A percentile compares a stretch with the other conserved stretches of the same genome.
phyloP scores from a whole-genome alignment of 1,284 basidiomycete genomes.

The Polyporus tsugae region DNA sequence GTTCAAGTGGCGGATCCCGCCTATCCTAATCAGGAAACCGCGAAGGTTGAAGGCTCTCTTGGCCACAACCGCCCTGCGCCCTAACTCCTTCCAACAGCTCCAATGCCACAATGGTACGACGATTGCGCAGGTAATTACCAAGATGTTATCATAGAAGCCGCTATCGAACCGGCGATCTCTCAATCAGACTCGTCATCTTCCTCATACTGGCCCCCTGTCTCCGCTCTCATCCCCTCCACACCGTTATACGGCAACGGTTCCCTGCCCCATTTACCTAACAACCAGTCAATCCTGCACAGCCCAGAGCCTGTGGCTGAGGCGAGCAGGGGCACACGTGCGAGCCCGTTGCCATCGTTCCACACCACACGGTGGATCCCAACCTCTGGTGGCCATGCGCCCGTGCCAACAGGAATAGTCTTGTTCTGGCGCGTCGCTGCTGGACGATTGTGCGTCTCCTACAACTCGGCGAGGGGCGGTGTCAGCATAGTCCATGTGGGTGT shows the following conservation, averaged over 20 bases:
- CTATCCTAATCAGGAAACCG: not conserved
- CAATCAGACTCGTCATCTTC: constrained; percentile 42
- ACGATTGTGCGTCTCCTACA: constrained; percentile 66
- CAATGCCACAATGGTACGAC: constrained; percentile 4
- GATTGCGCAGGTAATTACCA: not conserved
- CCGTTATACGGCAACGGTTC: constrained; percentile 69
- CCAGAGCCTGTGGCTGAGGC: constrained; percentile 86
- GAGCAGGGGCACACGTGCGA: constrained; percentile 71
- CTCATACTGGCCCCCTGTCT: constrained; percentile 47
- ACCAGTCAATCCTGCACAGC: constrained; percentile 82
- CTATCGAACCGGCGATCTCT: not conserved
- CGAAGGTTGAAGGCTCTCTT: not conserved
- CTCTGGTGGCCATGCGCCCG: constrained; percentile 79
- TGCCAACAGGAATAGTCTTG: constrained; percentile 46
- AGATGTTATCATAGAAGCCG: not conserved
- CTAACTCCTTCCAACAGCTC: constrained; percentile 2
- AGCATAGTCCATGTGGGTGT: constrained; percentile 3
- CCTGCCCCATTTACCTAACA: constrained; percentile 73
- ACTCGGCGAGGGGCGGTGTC: not conserved
- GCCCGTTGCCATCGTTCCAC: constrained; percentile 83
- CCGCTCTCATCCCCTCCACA: constrained; percentile 51
- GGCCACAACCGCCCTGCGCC: not conserved
- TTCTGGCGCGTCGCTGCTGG: constrained; percentile 50
- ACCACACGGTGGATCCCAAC: constrained; percentile 78
- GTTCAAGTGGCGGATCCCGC: not conserved